Evolutionary conservation across 495 filamentous ascomycete genomes (phyloP).

Genomic region (Penicillium crystallinum): DNA sequence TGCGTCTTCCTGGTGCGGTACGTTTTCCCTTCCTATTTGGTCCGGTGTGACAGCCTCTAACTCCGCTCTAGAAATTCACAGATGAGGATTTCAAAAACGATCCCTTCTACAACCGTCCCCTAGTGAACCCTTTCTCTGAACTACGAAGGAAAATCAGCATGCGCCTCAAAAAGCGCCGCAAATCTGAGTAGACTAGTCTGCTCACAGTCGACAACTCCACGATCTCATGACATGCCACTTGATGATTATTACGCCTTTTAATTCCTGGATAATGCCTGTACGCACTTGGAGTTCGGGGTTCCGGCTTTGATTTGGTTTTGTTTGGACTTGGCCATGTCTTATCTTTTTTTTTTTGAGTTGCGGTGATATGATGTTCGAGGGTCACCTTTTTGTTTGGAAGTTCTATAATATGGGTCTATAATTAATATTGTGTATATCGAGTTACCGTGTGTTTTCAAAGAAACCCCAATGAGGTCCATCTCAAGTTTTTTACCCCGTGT

Average conservation of each 20-base stretch:
- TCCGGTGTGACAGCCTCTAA: neutral
- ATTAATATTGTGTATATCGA: neutral
- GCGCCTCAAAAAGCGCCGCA: constrained; percentile 30
- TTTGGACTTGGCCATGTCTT: neutral
- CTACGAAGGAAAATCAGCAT: constrained; percentile 32
- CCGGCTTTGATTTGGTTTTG: neutral
- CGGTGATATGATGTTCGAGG: neutral
- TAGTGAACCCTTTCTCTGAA: constrained; percentile 29
- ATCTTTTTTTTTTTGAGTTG: neutral
- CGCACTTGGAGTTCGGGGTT: neutral
- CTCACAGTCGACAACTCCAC: constrained; percentile 3
- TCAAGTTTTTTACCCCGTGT: neutral
- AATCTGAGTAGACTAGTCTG: constrained; percentile 14
- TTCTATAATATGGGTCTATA: neutral
- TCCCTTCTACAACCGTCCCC: constrained; percentile 38
- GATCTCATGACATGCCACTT: neutral
- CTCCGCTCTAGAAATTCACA: constrained; percentile 33
- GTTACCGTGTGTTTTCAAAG: neutral
- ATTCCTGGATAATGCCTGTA: constrained; percentile 1
- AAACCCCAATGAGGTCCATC: neutral
- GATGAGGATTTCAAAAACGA: constrained; percentile 47
- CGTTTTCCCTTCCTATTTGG: neutral
- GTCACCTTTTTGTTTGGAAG: neutral
- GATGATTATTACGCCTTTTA: neutral
- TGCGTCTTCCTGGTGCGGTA: constrained; percentile 34